A percentile compares a stretch with the other conserved stretches of the same genome.
phyloP scores from a whole-genome alignment of 768 basidiomycete species.

The Lactarius tabidus region DNA sequence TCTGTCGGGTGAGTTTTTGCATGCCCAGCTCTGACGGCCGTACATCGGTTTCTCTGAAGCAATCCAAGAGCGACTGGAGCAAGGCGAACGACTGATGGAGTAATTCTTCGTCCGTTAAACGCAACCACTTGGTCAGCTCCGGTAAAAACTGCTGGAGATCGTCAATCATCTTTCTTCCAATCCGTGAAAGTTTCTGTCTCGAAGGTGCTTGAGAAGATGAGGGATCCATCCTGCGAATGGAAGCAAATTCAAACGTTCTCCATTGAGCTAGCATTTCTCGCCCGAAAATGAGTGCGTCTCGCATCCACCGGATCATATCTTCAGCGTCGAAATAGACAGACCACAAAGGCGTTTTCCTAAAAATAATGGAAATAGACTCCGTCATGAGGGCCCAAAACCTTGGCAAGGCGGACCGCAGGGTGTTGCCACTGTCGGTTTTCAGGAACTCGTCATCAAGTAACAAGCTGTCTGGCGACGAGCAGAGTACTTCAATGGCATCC shows the following conservation, averaged over 20 bases:
- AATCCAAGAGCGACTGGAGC: conserved; percentile 70
- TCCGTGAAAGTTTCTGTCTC: conserved; percentile 45
- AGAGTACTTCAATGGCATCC: conserved; percentile 87
- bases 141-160: conserved; percentile 75
- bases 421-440: conserved; percentile 39
- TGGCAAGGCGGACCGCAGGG: conserved; percentile 52
- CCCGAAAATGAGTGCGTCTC: conserved; percentile 93
- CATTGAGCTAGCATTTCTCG: conserved; percentile 81
- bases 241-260: conserved; percentile 70
- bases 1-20: conserved; percentile 62
- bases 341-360: conserved; percentile 82
- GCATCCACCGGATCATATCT: conserved; percentile 96
- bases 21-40: conserved; percentile 53
- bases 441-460: conserved; percentile 55
- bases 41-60: conserved; percentile 62
- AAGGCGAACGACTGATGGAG: conserved; percentile 86
- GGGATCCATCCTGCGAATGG: conserved; percentile 37
- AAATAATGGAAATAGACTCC: conserved; percentile 74
- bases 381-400: conserved; percentile 84
- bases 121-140: conserved; percentile 82
- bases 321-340: conserved; percentile 71
- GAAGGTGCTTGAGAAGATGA: conserved; percentile 27
- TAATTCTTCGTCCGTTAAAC: conserved; percentile 88
- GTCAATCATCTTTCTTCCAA: conserved; percentile 71
- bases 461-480: conserved; percentile 65